These are phyloP conservation scores for Copromyces sp. DNA, from an alignment of 495 filamentous ascomycete species.

Conservation along the genomic window DNA sequence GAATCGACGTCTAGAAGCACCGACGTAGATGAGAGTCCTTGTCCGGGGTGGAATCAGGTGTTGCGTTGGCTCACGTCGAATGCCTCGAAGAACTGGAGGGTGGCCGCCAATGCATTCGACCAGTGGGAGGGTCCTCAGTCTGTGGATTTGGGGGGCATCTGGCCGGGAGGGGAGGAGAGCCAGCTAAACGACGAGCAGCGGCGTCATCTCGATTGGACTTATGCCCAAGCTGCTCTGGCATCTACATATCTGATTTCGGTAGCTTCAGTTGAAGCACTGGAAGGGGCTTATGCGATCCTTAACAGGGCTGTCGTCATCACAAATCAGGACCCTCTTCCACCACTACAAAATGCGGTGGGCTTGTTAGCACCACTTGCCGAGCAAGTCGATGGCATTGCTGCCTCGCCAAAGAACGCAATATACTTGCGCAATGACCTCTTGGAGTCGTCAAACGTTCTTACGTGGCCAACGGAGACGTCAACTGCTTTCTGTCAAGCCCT, in stretches of 20 bases:
- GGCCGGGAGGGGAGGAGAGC: conserved; percentile 54
- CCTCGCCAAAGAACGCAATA: conserved; percentile 29
- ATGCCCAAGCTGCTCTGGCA: conserved; percentile 64
- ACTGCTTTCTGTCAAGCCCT: conserved; percentile 56
- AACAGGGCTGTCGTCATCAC: conserved; percentile 49
- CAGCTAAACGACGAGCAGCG: conserved; percentile 44
- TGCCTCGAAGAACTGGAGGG: conserved; percentile 47
- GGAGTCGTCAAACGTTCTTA: conserved; percentile 52
- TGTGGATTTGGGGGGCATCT: conserved; percentile 67
- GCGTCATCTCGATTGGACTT: conserved; percentile 46
- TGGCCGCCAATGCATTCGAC: conserved; percentile 51
- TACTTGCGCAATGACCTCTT: conserved; percentile 49
- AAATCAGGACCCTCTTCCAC: conserved; percentile 43
- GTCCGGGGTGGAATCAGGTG: conserved; percentile 63
- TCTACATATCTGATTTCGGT: conserved; percentile 60
- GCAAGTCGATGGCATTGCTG: conserved; percentile 17
- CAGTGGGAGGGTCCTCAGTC: conserved; percentile 78
- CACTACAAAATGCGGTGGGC: conserved; percentile 32
- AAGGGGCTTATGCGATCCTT: conserved; percentile 53
- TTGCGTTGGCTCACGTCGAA: conserved; percentile 62
- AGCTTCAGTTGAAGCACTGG: conserved; percentile 46
- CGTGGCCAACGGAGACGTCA: conserved; percentile 49
- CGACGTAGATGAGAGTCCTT: conserved; percentile 15
- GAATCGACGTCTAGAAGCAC: background rate
- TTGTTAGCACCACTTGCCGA: conserved; percentile 32